Evolutionary conservation across 257 asterid species (phyloP).

Genomic region (Marsdenia floribunda): DNA sequence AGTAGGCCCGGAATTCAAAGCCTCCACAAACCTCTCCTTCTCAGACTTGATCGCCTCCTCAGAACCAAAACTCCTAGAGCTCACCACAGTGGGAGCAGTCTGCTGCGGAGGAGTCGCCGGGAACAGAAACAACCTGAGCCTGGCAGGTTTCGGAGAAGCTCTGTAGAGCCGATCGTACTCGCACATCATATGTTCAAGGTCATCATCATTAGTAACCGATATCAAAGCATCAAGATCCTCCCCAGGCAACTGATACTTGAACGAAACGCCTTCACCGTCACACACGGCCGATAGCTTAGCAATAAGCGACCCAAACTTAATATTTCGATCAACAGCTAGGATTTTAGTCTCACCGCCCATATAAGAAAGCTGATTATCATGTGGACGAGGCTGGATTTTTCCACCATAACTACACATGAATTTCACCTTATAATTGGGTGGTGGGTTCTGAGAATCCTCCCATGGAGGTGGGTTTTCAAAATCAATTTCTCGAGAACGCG

Average conservation of each 20-base stretch:
- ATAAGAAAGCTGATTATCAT: slow-evolving; percentile 79
- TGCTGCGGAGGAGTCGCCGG: slow-evolving; percentile 35
- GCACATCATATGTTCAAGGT: slow-evolving; percentile 89
- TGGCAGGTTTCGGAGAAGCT: slow-evolving; percentile 68
- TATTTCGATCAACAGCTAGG: slow-evolving; percentile 67
- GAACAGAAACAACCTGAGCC: slow-evolving; percentile 73
- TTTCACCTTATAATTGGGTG: slow-evolving; percentile 52
- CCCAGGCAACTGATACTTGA: slow-evolving; percentile 90
- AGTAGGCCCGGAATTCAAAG: slow-evolving; percentile 80
- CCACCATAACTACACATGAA: slow-evolving; percentile 98
- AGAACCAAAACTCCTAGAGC: slow-evolving; percentile 56
- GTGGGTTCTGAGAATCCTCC: slow-evolving; percentile 63
- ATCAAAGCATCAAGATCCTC: slow-evolving; percentile 96
- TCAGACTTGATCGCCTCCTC: slow-evolving; percentile 63
- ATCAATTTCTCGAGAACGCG: slow-evolving; percentile 83
- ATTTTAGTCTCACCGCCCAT: slow-evolving; percentile 94
- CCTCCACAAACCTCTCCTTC: slow-evolving; percentile 92
- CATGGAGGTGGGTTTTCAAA: slow-evolving; percentile 75
- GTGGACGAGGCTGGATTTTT: slow-evolving; percentile 84
- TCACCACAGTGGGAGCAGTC: slow-evolving; percentile 27
- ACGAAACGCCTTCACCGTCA: slow-evolving; percentile 53
- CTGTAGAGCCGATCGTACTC: slow-evolving; percentile 79
- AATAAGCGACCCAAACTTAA: slow-evolving; percentile 44
- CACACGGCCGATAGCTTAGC: slow-evolving; percentile 57
- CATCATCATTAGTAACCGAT: slow-evolving; percentile 90